These are phyloP conservation scores for Kwoniella heveanensis DNA, from an alignment of 768 basidiomycete genomes.

Conservation along the genomic window DNA sequence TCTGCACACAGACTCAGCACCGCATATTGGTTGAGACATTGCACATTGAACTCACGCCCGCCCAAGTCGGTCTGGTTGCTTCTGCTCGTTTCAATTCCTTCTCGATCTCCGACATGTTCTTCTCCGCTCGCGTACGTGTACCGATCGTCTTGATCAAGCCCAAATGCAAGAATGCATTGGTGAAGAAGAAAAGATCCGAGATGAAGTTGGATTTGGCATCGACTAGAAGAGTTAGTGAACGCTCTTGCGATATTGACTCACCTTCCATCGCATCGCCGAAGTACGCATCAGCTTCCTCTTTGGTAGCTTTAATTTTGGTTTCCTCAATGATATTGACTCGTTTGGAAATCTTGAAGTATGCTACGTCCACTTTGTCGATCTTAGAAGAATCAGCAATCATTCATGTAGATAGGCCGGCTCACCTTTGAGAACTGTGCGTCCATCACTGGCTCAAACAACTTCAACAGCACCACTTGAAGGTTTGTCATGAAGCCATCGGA, in stretches of 20 bases:
- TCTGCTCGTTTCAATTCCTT: constrained; percentile 76
- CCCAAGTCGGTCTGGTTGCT: constrained; percentile 73
- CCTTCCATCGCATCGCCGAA: constrained; percentile 59
- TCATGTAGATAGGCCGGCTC: constrained; percentile 8
- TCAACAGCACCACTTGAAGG: constrained; percentile 74
- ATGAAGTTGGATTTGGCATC: constrained; percentile 85
- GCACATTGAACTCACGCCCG: constrained; percentile 65
- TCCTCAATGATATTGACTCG: constrained; percentile 81
- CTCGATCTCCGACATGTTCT: constrained; percentile 62
- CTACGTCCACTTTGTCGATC: constrained; percentile 87
- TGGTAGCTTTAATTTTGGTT: constrained; percentile 89
- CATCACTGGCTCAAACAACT: constrained; percentile 92
- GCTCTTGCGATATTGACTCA: constrained; percentile 1
- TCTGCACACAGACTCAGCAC: constrained; percentile 9
- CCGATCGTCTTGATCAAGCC: constrained; percentile 81
- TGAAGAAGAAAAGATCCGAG: constrained; percentile 89
- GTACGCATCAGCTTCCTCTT: constrained; percentile 80
- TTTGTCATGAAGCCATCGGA: constrained; percentile 93
- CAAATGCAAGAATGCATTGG: constrained; percentile 83
- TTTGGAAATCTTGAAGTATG: constrained; percentile 72
- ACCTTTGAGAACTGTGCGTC: constrained; percentile 88
- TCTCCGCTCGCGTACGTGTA: constrained; percentile 62
- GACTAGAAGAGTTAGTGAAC: constrained; percentile 40
- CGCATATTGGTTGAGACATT: too few species aligned
- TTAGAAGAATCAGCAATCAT: constrained; percentile 53